Percentiles rank a stretch among this genome's conserved stretches.
phyloP scores from a whole-genome alignment of 1,284 basidiomycete species.

The Kwoniella shivajii region DNA sequence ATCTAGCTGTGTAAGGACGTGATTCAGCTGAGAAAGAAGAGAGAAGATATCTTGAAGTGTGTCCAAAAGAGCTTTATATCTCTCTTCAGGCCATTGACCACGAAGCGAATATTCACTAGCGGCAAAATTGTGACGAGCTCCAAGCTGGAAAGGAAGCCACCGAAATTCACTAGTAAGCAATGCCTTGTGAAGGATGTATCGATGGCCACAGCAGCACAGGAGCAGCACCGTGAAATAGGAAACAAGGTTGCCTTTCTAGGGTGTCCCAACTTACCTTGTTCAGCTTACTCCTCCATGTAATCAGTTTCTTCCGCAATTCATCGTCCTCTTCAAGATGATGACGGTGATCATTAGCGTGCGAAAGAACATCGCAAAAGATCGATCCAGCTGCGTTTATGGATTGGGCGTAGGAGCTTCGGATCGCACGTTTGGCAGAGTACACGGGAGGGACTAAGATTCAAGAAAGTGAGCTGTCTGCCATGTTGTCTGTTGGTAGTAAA shows the following conservation, averaged over 20 bases:
- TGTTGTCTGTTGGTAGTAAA: too few relatives aligned
- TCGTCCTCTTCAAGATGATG: slow-evolving; percentile 30
- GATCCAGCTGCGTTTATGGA: slow-evolving; percentile 52
- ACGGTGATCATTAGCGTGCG: slow-evolving; percentile 49
- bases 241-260: neutral
- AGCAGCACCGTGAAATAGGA: too few relatives aligned
- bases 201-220: too few relatives aligned
- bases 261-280: slow-evolving; percentile 27
- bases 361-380: slow-evolving; percentile 54
- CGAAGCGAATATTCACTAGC: slow-evolving; percentile 50
- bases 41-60: slow-evolving; percentile 48
- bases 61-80: slow-evolving; percentile 48
- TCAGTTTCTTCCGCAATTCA: slow-evolving; percentile 36
- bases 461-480: too few relatives aligned
- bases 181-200: too few relatives aligned
- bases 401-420: slow-evolving; percentile 52
- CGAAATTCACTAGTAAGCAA: neutral
- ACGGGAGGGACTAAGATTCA: slow-evolving; percentile 49
- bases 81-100: slow-evolving; percentile 51
- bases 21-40: slow-evolving; percentile 50
- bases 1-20: slow-evolving; percentile 50
- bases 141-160: slow-evolving; percentile 23
- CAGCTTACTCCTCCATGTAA: slow-evolving; percentile 44
- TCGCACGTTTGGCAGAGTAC: slow-evolving; percentile 51
- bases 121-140: slow-evolving; percentile 49